These are phyloP conservation scores for Yamadazyma sp. DNA, from an alignment of 1,139 yeast genomes.

Conservation along the genomic window DNA sequence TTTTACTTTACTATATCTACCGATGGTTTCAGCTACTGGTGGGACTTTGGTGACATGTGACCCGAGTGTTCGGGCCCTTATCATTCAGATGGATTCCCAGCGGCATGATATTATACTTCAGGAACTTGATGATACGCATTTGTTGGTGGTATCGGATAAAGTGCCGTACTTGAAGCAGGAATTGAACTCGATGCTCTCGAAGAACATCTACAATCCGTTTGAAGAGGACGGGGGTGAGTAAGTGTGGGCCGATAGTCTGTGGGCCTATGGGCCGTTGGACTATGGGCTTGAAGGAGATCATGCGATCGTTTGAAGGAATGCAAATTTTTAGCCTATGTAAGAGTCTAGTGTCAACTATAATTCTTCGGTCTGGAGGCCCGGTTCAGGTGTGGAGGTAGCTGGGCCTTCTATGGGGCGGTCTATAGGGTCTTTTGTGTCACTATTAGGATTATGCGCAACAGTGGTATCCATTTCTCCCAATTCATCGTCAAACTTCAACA, in stretches of 20 bases:
- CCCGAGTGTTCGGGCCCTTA: conserved; percentile 87
- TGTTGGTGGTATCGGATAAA: conserved; percentile 74
- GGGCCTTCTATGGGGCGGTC: too few species aligned
- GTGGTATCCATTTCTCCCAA: conserved; percentile 4
- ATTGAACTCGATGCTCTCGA: conserved; percentile 69
- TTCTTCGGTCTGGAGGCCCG: background rate
- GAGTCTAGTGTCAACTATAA: too few species aligned
- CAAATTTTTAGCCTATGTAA: too few species aligned
- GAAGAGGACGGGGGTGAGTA: conserved; percentile 56
- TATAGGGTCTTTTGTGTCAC: background rate
- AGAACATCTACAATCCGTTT: conserved; percentile 81
- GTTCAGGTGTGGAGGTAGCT: background rate
- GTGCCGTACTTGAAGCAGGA: conserved; percentile 76
- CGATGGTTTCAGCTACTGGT: conserved; percentile 47
- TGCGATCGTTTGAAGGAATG: too few species aligned
- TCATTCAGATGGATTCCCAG: conserved; percentile 73
- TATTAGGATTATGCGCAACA: background rate
- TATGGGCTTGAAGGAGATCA: too few species aligned
- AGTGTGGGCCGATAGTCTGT: background rate
- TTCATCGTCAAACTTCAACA: conserved; percentile 17
- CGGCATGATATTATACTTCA: conserved; percentile 73
- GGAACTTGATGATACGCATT: conserved; percentile 89
- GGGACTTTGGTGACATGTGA: conserved; percentile 62
- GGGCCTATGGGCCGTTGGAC: too few species aligned
- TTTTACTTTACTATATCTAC: background rate